These are phyloP conservation scores for Hanseniaspora lindneri DNA, from an alignment of 805 yeast genomes.

Conservation along the genomic window DNA sequence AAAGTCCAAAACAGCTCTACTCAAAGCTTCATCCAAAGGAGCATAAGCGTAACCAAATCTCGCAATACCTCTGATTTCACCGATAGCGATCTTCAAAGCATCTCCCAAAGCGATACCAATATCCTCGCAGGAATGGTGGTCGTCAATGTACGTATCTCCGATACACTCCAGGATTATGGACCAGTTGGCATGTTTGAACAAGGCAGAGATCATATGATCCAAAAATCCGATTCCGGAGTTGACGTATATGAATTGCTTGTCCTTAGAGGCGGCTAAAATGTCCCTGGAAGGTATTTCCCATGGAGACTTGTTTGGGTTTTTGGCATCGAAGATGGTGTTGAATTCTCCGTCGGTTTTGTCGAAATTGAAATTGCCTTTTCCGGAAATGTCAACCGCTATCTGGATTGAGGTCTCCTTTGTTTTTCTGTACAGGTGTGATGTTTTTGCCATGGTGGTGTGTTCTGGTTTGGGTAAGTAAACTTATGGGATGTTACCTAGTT, in stretches of 20 bases:
- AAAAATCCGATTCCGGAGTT: conserved; percentile 90
- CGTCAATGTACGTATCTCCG: conserved; percentile 93
- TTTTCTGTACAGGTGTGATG: conserved; percentile 36
- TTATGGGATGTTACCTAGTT: too few relatives aligned
- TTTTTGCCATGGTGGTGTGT: conserved; percentile 19
- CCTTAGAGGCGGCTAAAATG: conserved; percentile 52
- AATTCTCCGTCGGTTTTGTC: conserved; percentile 35
- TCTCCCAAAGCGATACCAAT: conserved; percentile 83
- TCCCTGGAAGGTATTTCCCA: conserved; percentile 18
- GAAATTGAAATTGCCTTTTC: conserved; percentile 47
- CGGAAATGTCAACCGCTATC: conserved; percentile 70
- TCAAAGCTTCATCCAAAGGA: conserved; percentile 90
- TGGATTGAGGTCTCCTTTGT: conserved; percentile 94
- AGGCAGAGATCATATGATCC: conserved; percentile 95
- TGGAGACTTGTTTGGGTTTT: conserved; percentile 24
- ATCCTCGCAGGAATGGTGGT: conserved; percentile 94
- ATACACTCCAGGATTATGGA: conserved; percentile 76
- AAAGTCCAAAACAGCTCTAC: conserved; percentile 91
- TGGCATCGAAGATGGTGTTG: conserved; percentile 36
- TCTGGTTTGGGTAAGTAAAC: not conserved
- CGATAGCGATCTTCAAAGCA: conserved; percentile 82
- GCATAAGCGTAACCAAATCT: conserved; percentile 90
- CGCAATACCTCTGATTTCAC: conserved; percentile 79
- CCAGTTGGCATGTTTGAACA: conserved; percentile 97
- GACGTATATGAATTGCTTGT: conserved; percentile 65